Evolutionary conservation across 2,329 filamentous ascomycete genomes (phyloP), one percentile per base, ranked within the genome.

Genomic region (Bimuria novae-zelandiae): DNA sequence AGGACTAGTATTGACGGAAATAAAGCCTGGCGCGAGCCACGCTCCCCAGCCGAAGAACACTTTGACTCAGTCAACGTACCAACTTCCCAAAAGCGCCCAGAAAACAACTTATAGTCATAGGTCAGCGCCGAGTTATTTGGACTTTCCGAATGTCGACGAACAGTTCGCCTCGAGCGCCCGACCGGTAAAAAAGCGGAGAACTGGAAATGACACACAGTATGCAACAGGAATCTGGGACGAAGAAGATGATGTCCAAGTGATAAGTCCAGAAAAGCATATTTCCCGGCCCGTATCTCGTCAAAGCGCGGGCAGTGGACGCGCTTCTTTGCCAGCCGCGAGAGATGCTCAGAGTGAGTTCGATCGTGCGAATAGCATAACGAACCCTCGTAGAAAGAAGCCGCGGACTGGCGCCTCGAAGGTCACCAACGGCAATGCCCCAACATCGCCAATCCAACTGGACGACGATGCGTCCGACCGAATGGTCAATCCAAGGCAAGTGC

Each of bases 311-410:
- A 67, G 61, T 41, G 59, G 16, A 36, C 51, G 44, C 11, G n/a
- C 41, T 3, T 8, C 45, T 14, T 30, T 39, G 1, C 36, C 47
- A 25, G 49, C 33, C 17, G 23, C 49, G 2, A 42, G 43, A 16
- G 43, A 32, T 12, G 42, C 32, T 16, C 41, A 37, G 4, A 70
- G 60, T 51, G 64, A 61, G 36, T 68, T 68, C 33, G 41, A 53
- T 22, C 37, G 46, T 21, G 55, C 49, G 5, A 54, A 61, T 14
- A 36, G 27, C 11, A 16, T 60, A 5, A 17, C 53, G 1, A 52
- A 60, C 22, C 19, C 59, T 12, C 55, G 35, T 11, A 54, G 52
- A n/a, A 63, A 56, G 45, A 59, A 56, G 47, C 39, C 52, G 11
- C 58, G 57, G 42, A 43, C 27, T 33, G 27, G 41, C 49, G 19